A percentile compares a stretch with the other conserved stretches of the same genome.
phyloP scores from a whole-genome alignment of 2,329 filamentous ascomycete genomes.

The Penicillium sp. region DNA sequence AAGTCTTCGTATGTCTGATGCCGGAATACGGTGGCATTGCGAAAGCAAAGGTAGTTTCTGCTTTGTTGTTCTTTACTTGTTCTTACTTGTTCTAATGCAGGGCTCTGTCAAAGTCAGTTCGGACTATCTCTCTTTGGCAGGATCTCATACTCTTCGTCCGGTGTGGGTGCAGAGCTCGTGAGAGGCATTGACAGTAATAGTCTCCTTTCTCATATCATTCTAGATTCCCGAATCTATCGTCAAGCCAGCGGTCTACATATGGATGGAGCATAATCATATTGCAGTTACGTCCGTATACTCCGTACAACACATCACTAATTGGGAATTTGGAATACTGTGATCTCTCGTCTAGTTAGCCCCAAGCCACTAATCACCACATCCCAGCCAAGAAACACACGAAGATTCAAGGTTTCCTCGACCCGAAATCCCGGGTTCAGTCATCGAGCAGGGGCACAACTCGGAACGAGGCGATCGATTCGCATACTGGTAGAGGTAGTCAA shows the following conservation, averaged over 20 bases:
- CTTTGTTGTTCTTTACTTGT: too few relatives aligned
- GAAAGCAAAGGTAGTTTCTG: too few relatives aligned
- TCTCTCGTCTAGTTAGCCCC: not conserved
- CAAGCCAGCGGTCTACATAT: not conserved
- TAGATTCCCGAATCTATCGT: not conserved
- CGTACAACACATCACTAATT: too few relatives aligned
- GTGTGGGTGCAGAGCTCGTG: too few relatives aligned
- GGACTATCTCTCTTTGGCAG: too few relatives aligned
- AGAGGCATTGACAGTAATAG: too few relatives aligned
- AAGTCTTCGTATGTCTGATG: too few relatives aligned
- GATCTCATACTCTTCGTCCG: too few relatives aligned
- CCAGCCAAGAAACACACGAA: conserved; percentile 1
- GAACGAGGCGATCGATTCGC: conserved; percentile 6
- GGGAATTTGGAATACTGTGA: not conserved
- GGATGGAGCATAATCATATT: not conserved
- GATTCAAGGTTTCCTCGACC: conserved; percentile 4
- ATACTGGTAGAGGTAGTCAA: not conserved
- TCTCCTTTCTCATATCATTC: not conserved
- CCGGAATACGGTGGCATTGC: too few relatives aligned
- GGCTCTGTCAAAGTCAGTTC: too few relatives aligned
- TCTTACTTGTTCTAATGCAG: too few relatives aligned
- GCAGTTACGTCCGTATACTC: too few relatives aligned
- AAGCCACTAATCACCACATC: conserved; percentile 11
- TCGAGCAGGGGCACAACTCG: not conserved
- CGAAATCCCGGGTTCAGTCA: not conserved